Conservation (phyloP, 495 filamentous ascomycete genomes). For the Penicillium cinerascens region DNA sequence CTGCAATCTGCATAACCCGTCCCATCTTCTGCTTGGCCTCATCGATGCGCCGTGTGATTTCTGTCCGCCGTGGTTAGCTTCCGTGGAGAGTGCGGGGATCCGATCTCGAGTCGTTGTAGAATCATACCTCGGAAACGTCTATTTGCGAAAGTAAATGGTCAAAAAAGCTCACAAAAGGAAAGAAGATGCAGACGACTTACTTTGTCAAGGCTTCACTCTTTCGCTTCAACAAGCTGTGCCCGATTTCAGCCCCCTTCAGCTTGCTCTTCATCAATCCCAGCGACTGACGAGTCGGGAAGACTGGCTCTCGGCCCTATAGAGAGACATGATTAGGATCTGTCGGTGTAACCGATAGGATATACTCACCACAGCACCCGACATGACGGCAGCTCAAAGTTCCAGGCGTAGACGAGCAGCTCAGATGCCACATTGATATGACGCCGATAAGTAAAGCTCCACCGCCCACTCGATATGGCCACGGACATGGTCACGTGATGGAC, state of each 20-base stretch:
- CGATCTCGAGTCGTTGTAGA: constrained; percentile 2
- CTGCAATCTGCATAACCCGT: constrained; percentile 97
- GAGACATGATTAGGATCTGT: constrained; percentile 1
- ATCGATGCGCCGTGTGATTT: constrained; percentile 96
- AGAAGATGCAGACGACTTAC: constrained; percentile 36
- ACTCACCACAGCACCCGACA: constrained; percentile 59
- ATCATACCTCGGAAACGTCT: constrained; percentile 82
- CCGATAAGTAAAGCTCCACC: constrained; percentile 27
- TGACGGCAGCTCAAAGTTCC: constrained; percentile 27
- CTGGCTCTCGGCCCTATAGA: constrained; percentile 63
- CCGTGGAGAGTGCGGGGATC: constrained; percentile 22
- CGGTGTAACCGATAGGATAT: not conserved
- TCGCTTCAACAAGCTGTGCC: constrained; percentile 81
- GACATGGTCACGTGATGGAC: constrained; percentile 26
- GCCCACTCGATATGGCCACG: constrained; percentile 22
- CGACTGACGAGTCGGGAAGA: constrained; percentile 98
- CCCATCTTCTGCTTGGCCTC: constrained; percentile 99
- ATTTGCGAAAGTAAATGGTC: constrained; percentile 8
- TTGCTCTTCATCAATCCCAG: constrained; percentile 97
- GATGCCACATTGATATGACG: constrained; percentile 32
- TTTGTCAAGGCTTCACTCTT: constrained; percentile 94
- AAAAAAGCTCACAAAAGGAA: constrained; percentile 2
- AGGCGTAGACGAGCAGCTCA: constrained; percentile 13
- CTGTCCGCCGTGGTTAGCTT: constrained; percentile 43
- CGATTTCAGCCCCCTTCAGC: constrained; percentile 92